Evolutionary conservation across 1,284 basidiomycete species (phyloP).

Genomic region (Cystobasidium pallidum): DNA sequence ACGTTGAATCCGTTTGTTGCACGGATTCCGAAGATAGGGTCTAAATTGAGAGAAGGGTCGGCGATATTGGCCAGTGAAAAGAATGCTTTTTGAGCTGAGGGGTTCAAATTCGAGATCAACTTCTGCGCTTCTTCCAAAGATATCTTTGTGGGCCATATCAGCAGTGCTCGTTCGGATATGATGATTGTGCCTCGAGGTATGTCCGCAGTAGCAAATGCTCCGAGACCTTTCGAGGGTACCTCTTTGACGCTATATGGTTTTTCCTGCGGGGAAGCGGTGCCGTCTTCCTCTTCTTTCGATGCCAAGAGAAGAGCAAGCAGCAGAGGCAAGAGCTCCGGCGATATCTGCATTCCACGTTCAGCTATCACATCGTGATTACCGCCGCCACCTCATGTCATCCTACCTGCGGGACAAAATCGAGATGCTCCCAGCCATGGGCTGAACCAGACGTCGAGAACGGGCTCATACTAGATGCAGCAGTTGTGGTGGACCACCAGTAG

Average conservation of each 20-base stretch:
- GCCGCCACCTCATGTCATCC: neutral
- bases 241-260: conserved; percentile 26
- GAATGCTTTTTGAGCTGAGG: conserved; percentile 44
- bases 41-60: conserved; percentile 36
- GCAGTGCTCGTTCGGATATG: conserved; percentile 50
- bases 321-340: conserved; percentile 23
- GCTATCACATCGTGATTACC: neutral
- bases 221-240: conserved; percentile 47
- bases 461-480: neutral
- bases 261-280: neutral
- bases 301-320: conserved; percentile 35
- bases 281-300: conserved; percentile 14
- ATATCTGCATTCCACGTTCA: conserved; percentile 7
- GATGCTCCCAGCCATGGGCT: conserved; percentile 30
- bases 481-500: conserved; percentile 22
- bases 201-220: conserved; percentile 45
- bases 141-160: conserved; percentile 49
- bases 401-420: conserved; percentile 44
- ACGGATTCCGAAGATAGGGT: conserved; percentile 48
- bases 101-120: conserved; percentile 43
- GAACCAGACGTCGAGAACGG: conserved; percentile 27
- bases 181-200: conserved; percentile 47
- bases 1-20: conserved; percentile 52
- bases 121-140: conserved; percentile 37
- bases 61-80: conserved; percentile 46